Conservation (phyloP, 208 protist genomes). For the Crithidia fasciculata region DNA sequence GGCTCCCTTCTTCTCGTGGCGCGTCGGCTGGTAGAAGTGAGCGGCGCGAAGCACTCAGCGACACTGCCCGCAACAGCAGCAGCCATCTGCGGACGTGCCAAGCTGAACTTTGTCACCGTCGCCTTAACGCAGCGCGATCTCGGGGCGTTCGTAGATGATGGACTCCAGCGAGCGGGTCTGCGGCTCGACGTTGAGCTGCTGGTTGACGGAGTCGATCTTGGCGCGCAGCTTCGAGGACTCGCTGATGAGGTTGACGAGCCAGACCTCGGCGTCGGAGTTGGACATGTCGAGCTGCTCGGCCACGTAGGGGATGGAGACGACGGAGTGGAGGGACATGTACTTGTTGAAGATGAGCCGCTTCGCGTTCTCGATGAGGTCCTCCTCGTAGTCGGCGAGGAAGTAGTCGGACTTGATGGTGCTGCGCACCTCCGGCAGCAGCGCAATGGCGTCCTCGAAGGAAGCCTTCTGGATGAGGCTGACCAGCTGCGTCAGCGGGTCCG, state of each 20-base stretch:
- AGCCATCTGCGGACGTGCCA: too few species aligned
- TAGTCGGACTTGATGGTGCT: conserved; percentile 74
- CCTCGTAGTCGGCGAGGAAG: conserved; percentile 82
- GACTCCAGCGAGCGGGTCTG: conserved; percentile 76
- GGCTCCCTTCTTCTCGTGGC: too few species aligned
- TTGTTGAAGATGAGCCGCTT: conserved; percentile 86
- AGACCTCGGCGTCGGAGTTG: conserved; percentile 85
- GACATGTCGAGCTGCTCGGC: conserved; percentile 78
- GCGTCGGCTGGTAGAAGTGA: too few species aligned
- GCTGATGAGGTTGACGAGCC: conserved; percentile 91
- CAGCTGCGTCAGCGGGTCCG: conserved; percentile 85
- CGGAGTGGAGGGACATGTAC: conserved; percentile 85
- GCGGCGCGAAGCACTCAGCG: too few species aligned
- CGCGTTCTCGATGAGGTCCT: conserved; percentile 75
- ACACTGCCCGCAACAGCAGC: too few species aligned
- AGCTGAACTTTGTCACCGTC: not conserved
- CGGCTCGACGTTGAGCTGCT: conserved; percentile 83
- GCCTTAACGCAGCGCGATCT: conserved; percentile 42
- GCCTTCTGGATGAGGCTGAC: conserved; percentile 71
- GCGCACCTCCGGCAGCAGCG: conserved; percentile 72
- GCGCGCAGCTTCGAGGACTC: conserved; percentile 88
- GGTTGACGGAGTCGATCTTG: conserved; percentile 91
- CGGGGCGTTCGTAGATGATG: conserved; percentile 79
- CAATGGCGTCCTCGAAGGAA: conserved; percentile 83
- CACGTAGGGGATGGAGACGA: conserved; percentile 88